Conservation (phyloP, 2,329 filamentous ascomycete genomes). For the Aureobasidium sp. region DNA sequence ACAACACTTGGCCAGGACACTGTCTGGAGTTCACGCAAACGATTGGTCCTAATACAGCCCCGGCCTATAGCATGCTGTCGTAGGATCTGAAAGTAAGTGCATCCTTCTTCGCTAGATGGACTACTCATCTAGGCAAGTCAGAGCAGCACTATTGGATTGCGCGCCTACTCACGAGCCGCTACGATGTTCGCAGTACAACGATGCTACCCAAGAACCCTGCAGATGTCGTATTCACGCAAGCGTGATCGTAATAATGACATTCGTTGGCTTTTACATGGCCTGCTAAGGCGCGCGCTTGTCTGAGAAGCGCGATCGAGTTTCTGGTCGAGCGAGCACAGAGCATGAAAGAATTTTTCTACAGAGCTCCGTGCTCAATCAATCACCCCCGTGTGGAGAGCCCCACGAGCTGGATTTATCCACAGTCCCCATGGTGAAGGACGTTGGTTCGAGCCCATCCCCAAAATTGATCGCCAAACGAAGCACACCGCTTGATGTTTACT, state of each 20-base stretch:
- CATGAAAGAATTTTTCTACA: slow-evolving; percentile 7
- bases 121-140: background rate
- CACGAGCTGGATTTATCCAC: slow-evolving; percentile 1
- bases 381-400: slow-evolving; percentile 9
- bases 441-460: background rate
- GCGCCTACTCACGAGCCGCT: background rate
- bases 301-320: background rate
- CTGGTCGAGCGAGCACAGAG: background rate
- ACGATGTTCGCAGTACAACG: background rate
- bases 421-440: slow-evolving; percentile 6
- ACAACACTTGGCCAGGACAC: background rate
- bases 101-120: background rate
- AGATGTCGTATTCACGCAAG: background rate
- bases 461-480: slow-evolving; percentile 3
- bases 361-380: background rate
- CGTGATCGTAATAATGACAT: background rate
- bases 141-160: slow-evolving; percentile 1
- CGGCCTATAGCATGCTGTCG: background rate
- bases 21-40: background rate
- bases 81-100: slow-evolving; percentile 4
- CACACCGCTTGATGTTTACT: slow-evolving; percentile 8
- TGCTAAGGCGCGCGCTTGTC: background rate
- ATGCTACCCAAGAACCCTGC: background rate
- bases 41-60: background rate
- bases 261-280: background rate